Evolutionary conservation across 2,329 filamentous ascomycete species (phyloP), one percentile per base, ranked within the genome.

Genomic region (Fusarium buxicola): DNA sequence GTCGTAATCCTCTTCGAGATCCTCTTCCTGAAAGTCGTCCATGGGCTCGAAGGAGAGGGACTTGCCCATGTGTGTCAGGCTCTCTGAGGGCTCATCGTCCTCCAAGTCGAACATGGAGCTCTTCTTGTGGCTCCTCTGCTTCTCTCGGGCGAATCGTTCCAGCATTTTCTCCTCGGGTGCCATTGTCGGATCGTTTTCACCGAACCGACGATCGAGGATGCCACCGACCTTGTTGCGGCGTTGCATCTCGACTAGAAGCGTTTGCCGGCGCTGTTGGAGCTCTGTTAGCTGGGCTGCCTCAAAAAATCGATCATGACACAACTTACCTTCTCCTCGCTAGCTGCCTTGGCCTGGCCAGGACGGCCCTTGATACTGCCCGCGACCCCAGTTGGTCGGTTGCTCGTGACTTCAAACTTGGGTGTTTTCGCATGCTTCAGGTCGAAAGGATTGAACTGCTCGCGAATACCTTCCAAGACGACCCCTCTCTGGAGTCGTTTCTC

Each of bases 381-480:
- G 25, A 82, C 80, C 72, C 81, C 81, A 11, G 80, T 77, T 7
- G 85, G 82, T 55, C 86, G 85, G 63, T 86, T 86, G 49, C 84
- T 94, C 0, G 91, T 93, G 39, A 94, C 89, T 38, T 94, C 89
- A 65, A 96, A 96, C 72, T 98, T 98, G 54, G 88, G 88, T 0
- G 89, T 91, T 58, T 90, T 83, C 35, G 90, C 88, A 56, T 91
- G 87, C 77, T 96, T 96, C 75, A 97, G 86, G 74, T 99, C 95
- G 77, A 99, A 99, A 0, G 95, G 95, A 75, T 99, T 99, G 85
- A 98, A 98, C 68, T 94, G 90, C 72, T 98, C 94, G 73, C 95
- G 90, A 74, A 99, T 97, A 55, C 86, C 87, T 69, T 91, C 88
- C 62, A 99, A 83, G 13, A 93, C 92, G 53, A 88, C 89, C 72